Evolutionary conservation across 73 alveolate species (phyloP).

Genomic region (Blepharisma japonicum): DNA sequence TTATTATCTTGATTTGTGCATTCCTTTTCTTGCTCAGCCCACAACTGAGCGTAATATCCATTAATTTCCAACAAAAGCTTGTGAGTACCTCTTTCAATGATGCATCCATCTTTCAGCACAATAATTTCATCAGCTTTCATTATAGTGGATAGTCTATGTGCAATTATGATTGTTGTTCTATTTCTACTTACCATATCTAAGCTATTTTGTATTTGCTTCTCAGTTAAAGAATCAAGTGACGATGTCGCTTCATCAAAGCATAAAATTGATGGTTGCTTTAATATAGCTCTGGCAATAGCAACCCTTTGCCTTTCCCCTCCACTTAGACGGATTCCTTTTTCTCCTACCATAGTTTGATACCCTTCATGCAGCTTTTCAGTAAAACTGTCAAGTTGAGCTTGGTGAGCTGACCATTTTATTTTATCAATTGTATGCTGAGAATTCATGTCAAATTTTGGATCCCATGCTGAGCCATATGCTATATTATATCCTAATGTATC

Average conservation of each 20-base stretch:
- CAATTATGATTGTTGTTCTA: constrained; percentile 67
- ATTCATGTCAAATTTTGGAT: constrained; percentile 8
- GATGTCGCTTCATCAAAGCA: constrained; percentile 86
- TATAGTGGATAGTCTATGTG: constrained; percentile 71
- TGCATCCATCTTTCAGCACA: constrained; percentile 64
- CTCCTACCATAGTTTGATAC: constrained; percentile 39
- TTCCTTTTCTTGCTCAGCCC: constrained; percentile 11
- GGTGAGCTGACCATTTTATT: constrained; percentile 46
- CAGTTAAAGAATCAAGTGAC: constrained; percentile 71
- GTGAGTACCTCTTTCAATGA: constrained; percentile 68
- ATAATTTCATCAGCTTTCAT: constrained; percentile 62
- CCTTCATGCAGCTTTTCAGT: constrained; percentile 32
- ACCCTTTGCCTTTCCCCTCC: constrained; percentile 66
- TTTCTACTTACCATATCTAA: constrained; percentile 53
- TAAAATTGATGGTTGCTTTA: constrained; percentile 62
- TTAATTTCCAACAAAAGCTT: constrained; percentile 43
- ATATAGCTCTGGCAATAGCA: constrained; percentile 86
- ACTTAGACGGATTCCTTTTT: constrained; percentile 35
- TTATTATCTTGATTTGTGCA: too few species aligned
- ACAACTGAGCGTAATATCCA: constrained; percentile 39
- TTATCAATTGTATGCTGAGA: constrained; percentile 36
- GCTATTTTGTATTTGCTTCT: constrained; percentile 55
- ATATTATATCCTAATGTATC: constrained; percentile 80
- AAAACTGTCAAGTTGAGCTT: constrained; percentile 33
- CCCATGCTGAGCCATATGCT: constrained; percentile 61